A percentile compares a stretch with the other conserved stretches of the same genome.
Conservation (phyloP, 2,329 filamentous ascomycete species). For the Pyrenochaeta sp. region DNA sequence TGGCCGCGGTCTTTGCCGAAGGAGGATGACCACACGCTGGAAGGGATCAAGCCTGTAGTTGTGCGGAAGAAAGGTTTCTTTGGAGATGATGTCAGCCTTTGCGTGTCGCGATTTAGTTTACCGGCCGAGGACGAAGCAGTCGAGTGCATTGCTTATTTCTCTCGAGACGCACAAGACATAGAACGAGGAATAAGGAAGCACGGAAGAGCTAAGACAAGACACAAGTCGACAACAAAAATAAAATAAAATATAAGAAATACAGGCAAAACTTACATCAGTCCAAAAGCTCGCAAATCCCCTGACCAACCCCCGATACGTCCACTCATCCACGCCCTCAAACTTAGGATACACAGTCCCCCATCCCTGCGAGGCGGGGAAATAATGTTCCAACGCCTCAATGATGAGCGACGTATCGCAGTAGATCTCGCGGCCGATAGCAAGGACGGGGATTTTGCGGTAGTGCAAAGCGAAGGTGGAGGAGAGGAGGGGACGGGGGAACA, state of each 20-base stretch:
- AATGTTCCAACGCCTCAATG: conserved; percentile 44
- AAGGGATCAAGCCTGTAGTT: conserved; percentile 52
- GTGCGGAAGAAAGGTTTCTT: conserved; percentile 49
- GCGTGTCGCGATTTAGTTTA: conserved; percentile 24
- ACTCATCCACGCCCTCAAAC: conserved; percentile 28
- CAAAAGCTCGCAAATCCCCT: conserved; percentile 53
- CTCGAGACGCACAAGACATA: too few species aligned
- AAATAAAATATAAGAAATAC: background rate
- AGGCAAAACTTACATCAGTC: conserved; percentile 41
- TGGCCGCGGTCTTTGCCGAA: conserved; percentile 50
- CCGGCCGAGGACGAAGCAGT: too few species aligned
- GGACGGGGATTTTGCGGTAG: conserved; percentile 49
- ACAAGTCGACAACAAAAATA: background rate
- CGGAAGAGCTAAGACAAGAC: too few species aligned
- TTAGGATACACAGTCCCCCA: conserved; percentile 47
- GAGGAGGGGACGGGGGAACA: conserved; percentile 50
- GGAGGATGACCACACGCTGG: conserved; percentile 47
- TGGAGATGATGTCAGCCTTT: conserved; percentile 4
- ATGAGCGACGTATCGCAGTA: conserved; percentile 47
- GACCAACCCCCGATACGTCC: conserved; percentile 46
- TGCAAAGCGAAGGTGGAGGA: conserved; percentile 45
- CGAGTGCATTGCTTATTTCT: too few species aligned
- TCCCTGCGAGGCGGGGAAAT: conserved; percentile 34
- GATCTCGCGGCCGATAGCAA: conserved; percentile 41
- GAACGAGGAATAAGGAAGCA: too few species aligned